Base-by-base conservation (phyloP, 805 yeast genomes). In the Tetrapisispora pingtungensis region DNA sequence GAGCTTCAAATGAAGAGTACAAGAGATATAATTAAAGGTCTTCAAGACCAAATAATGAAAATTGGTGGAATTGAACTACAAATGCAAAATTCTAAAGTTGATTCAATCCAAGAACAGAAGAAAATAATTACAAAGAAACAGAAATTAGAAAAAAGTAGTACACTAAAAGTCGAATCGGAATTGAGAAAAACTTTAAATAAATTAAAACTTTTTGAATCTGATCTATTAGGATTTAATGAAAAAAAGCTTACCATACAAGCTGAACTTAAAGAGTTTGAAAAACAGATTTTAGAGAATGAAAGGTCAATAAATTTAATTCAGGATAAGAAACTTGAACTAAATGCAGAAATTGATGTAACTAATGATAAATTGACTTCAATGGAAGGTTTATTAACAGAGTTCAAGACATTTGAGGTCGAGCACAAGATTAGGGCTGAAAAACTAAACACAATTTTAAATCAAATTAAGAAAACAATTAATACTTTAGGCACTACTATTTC, bases 41-140 rank as follows among this genome's bases (percentile, higher is more conserved):
- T 89, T 3, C 89, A 87, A 52, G 84, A 81, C 45, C 74, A 80
- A 56, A 86, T 93, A 33, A 78, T 89, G 84, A 81, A 84, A 41
- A 81, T 86, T 43, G 99, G 99, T 43, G 99, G 99, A 48, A 81
- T 84, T 8, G 79, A 79, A 49, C 69, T 93, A 50, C 78, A 85
- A 45, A 61, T 84, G 48, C 96, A 88, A 55, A 82, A 78, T 48
- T 76, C 94, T 1, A 83, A 79, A 56, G 96, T 93, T 8, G 88
- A 80, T 53, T 82, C 94, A 1, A 69, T 83, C 30, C 68, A 70
- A 36, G 84, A 83, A 53, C 75, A 77, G 54, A 73, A 84, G 26
- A 84, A 80, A 43, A 74, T 81, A 17, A 60, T 78, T 13, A 68
- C 65, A 31, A 75, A 76, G 36, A 78, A 77, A 53, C 70, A 78